A percentile compares a stretch with the other conserved stretches of the same genome.
Conservation (phyloP, 2,329 filamentous ascomycete genomes). For the Cercospora sp. region DNA sequence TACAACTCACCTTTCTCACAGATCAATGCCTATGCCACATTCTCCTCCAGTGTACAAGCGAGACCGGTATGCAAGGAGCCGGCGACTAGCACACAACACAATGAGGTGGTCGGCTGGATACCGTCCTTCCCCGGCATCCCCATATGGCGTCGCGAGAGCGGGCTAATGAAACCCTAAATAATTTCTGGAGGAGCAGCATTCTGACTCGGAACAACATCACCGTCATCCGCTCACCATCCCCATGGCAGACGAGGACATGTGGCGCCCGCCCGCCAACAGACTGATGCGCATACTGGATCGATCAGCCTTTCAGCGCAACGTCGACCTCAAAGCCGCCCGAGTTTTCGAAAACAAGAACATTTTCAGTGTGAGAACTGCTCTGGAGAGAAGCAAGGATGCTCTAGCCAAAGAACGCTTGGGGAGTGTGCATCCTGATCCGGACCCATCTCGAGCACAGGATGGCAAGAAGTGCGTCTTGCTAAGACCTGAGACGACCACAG, state of each 20-base stretch:
- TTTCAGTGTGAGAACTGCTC: constrained; percentile 64
- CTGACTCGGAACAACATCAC: neutral
- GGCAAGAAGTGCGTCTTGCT: constrained; percentile 51
- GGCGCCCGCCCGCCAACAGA: constrained; percentile 78
- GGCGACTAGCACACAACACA: neutral
- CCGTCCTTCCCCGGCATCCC: neutral
- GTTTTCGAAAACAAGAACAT: constrained; percentile 76
- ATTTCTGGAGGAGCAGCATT: neutral
- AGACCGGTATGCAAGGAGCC: neutral
- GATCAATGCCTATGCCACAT: neutral
- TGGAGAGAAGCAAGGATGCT: constrained; percentile 66
- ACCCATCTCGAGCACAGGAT: constrained; percentile 50
- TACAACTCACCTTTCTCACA: neutral
- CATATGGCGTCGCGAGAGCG: neutral
- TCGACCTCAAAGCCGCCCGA: constrained; percentile 75
- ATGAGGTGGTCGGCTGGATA: neutral
- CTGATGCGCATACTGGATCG: constrained; percentile 79
- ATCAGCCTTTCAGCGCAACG: constrained; percentile 73
- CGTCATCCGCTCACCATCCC: neutral
- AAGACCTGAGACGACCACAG: constrained; percentile 42
- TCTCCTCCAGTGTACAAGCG: neutral
- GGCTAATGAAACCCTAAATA: neutral
- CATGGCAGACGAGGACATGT: constrained; percentile 51
- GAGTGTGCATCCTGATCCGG: constrained; percentile 64
- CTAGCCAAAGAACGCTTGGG: constrained; percentile 64